A percentile compares a stretch with the other conserved stretches of the same genome.
These are phyloP conservation scores for Yamadazyma conglobata DNA, from an alignment of 1,139 yeast genomes.

Conservation along the genomic window DNA sequence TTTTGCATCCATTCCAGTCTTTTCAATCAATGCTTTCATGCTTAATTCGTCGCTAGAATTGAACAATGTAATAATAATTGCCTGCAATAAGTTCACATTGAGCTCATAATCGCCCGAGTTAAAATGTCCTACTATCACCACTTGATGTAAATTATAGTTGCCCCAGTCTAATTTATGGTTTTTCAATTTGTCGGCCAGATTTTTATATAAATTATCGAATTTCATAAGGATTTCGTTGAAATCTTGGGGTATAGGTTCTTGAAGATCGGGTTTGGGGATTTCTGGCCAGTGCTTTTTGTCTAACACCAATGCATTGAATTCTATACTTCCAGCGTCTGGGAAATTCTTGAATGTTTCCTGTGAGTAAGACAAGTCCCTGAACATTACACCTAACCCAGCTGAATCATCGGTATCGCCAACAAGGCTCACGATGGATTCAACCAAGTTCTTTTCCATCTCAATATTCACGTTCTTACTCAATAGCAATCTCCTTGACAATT, in stretches of 20 bases:
- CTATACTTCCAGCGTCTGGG: constrained; percentile 13
- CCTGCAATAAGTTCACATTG: constrained; percentile 37
- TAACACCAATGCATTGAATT: constrained; percentile 33
- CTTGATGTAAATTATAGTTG: constrained; percentile 33
- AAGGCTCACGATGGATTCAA: constrained; percentile 21
- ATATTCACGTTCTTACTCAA: constrained; percentile 21
- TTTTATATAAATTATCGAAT: constrained; percentile 18
- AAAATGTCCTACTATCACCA: constrained; percentile 28
- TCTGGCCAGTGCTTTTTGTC: constrained; percentile 42
- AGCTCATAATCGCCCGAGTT: constrained; percentile 32
- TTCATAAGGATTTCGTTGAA: constrained; percentile 15
- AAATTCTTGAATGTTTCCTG: constrained; percentile 16
- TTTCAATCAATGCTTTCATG: constrained; percentile 18
- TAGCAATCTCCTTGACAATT: constrained; percentile 36
- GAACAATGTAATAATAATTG: constrained; percentile 30
- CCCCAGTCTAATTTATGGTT: constrained; percentile 29
- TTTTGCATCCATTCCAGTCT: constrained; percentile 25
- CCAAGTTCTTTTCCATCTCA: constrained; percentile 24
- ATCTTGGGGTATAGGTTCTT: constrained; percentile 17
- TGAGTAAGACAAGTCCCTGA: constrained; percentile 28
- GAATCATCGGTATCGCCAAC: constrained; percentile 38
- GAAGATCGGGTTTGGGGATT: constrained; percentile 25
- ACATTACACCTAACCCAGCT: constrained; percentile 29
- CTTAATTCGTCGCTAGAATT: constrained; percentile 19
- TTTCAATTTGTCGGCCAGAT: constrained; percentile 16